Evolutionary conservation across 228 moss, liverwort and hornwort species (phyloP).

Genomic region (Sphagnum fallax): DNA sequence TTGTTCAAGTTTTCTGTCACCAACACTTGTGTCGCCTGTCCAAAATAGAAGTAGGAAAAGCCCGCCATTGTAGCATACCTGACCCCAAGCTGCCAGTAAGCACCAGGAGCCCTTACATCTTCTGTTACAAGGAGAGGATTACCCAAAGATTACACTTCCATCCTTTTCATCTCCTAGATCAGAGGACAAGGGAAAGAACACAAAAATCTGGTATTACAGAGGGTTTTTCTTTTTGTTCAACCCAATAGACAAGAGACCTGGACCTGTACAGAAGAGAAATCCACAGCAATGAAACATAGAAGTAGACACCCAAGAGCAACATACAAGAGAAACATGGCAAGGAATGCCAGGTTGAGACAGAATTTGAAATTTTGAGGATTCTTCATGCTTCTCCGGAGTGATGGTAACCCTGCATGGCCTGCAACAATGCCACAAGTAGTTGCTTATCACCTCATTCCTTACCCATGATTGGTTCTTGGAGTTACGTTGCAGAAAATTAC

Average conservation of each 20-base stretch:
- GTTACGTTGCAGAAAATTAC: too few relatives aligned
- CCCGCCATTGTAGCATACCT: conserved; percentile 77
- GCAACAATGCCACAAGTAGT: background rate
- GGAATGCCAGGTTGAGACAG: conserved; percentile 67
- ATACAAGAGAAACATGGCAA: conserved; percentile 69
- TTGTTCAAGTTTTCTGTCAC: conserved; percentile 75
- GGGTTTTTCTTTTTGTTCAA: too few relatives aligned
- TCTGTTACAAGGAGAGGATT: too few relatives aligned
- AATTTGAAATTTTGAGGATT: conserved; percentile 67
- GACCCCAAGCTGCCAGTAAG: conserved; percentile 30
- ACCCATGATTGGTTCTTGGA: background rate
- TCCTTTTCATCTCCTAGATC: too few relatives aligned
- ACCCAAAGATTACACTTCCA: too few relatives aligned
- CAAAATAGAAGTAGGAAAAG: conserved; percentile 74
- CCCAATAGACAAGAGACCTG: too few relatives aligned
- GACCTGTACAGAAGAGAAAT: too few relatives aligned
- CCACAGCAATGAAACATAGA: too few relatives aligned
- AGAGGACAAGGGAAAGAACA: too few relatives aligned
- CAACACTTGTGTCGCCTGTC: conserved; percentile 61
- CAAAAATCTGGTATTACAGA: too few relatives aligned
- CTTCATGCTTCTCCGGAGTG: conserved; percentile 79
- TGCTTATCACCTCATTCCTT: background rate
- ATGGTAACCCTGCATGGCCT: conserved; percentile 88
- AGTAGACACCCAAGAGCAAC: conserved; percentile 1
- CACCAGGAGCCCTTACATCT: background rate